Evolutionary conservation across 495 filamentous ascomycete species (phyloP), one percentile per base, ranked within the genome.

Genomic region (Sporormia fimetaria): DNA sequence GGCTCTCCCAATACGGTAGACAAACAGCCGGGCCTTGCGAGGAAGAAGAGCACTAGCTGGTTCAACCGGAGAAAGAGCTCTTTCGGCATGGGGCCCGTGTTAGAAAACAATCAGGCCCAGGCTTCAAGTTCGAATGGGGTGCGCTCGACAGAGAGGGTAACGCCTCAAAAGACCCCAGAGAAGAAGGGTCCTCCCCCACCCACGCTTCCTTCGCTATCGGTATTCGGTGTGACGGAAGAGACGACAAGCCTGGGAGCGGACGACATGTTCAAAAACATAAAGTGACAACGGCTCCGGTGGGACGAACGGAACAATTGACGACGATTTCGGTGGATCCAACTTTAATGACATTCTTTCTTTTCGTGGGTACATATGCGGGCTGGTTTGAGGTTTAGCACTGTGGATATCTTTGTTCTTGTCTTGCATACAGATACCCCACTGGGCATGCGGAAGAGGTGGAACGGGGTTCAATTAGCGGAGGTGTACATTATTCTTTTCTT

Each of bases 51-150:
- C 34, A 44, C 40, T 21, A 44, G 44, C 46, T 54, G 47, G 51
- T 51, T 53, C 26, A 41, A 49, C 36, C 54, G 42, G 52, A 46
- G 60, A 26, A 63, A 58, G 55, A 63, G 60, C 37, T 40, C 51
- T 12, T 43, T 56, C 17, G 25, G 40, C 27, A 23, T 56, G 20
- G 51, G 47, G 10, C 37, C 39, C 37, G 37, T 42, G 7, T 51
- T 47, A 16, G 41, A 56, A 33, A 46, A 42, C 7, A 44, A 39
- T 16, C 41, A 42, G 40, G 40, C 40, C 34, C 33, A 44, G 27
- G 26, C 48, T 6, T 18, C 49, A 4, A 15, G 33, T 4, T 22
- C 18, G 47, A 44, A 42, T 17, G 48, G 35, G 1, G n/a, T n/a
- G n/a, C n/a, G n/a, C n/a, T n/a, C n/a, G 42, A 18, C 27, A 3